Conservation (phyloP, 108 stramenopile genomes). For the Asterionellopsis glacialis region DNA sequence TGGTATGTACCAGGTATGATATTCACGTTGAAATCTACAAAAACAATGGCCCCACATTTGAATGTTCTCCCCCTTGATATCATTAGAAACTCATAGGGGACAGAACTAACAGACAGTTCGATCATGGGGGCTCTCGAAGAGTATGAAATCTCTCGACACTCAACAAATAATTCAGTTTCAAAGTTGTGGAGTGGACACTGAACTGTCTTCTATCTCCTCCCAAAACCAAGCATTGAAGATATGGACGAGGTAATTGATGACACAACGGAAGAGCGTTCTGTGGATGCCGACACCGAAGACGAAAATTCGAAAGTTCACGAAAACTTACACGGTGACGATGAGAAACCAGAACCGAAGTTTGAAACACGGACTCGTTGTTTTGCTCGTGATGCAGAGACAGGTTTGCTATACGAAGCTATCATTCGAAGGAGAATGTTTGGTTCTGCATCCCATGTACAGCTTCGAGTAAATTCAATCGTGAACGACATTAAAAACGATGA, state of each 20-base stretch:
- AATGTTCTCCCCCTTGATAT: no score
- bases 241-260: conserved; percentile 13
- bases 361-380: conserved; percentile 33
- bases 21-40: no score
- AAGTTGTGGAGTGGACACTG: no score
- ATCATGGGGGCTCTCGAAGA: no score
- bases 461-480: conserved; percentile 4
- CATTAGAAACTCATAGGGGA: no score
- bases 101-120: no score
- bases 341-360: conserved; percentile 13
- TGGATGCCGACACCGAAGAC: conserved; percentile 15
- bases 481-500: conserved; percentile 5
- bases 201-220: no score
- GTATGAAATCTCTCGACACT: no score
- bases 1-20: no score
- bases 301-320: conserved; percentile 22
- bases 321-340: conserved; percentile 6
- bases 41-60: no score
- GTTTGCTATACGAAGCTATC: conserved; percentile 52
- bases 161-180: no score
- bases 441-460: conserved; percentile 10
- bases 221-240: no score
- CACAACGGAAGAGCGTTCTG: conserved; percentile 26
- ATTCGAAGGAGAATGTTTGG: conserved; percentile 50
- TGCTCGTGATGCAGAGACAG: conserved; percentile 49